Evolutionary conservation across 1,139 yeast genomes (phyloP).

Genomic region (Debaryomyces fabryi): DNA sequence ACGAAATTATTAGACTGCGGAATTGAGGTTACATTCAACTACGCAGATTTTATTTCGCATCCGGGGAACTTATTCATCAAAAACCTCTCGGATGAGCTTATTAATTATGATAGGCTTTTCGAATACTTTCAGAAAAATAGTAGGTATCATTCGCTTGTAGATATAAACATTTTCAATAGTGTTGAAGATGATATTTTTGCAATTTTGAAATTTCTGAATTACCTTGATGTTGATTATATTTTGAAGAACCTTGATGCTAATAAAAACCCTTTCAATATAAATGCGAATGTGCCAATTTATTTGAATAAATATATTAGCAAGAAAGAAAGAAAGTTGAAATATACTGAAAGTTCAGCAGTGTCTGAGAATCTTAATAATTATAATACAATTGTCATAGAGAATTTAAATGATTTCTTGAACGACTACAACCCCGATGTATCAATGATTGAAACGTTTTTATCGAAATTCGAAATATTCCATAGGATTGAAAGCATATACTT

Average conservation of each 20-base stretch:
- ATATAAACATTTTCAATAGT: slow-evolving; percentile 31
- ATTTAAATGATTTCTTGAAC: slow-evolving; percentile 38
- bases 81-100: slow-evolving; percentile 33
- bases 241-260: slow-evolving; percentile 22
- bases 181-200: slow-evolving; percentile 32
- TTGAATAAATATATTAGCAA: slow-evolving; percentile 33
- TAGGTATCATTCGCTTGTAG: slow-evolving; percentile 30
- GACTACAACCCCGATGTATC: slow-evolving; percentile 18
- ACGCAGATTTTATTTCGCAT: slow-evolving; percentile 54
- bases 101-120: slow-evolving; percentile 23
- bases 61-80: slow-evolving; percentile 69
- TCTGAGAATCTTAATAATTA: slow-evolving; percentile 27
- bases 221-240: slow-evolving; percentile 39
- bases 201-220: slow-evolving; percentile 38
- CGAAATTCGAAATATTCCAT: slow-evolving; percentile 41
- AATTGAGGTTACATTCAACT: slow-evolving; percentile 20
- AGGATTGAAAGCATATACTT: slow-evolving; percentile 47
- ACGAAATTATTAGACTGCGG: slow-evolving; percentile 8
- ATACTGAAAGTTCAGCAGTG: slow-evolving; percentile 12
- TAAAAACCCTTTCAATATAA: slow-evolving; percentile 39
- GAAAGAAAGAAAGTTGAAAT: slow-evolving; percentile 25
- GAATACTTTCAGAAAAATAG: slow-evolving; percentile 29
- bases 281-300: slow-evolving; percentile 25
- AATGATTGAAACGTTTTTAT: slow-evolving; percentile 26
- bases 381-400: slow-evolving; percentile 48